Base-by-base conservation (phyloP, 2,329 filamentous ascomycete genomes). In the Chrysosporium queenslandicum region DNA sequence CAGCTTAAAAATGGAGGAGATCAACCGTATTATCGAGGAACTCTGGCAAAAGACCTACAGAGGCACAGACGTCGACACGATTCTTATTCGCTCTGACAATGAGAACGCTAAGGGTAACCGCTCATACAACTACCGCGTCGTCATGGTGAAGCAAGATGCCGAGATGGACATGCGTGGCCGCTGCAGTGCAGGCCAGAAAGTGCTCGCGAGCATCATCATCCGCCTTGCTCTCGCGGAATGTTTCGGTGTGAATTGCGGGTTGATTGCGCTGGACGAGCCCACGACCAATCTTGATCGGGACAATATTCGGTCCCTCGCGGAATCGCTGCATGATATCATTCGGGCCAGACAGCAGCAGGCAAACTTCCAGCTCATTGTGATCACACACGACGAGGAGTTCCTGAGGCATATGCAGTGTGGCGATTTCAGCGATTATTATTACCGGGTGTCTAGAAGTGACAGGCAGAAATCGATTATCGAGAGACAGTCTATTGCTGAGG, bases 111-210 rank as follows among this genome's bases (percentile, higher is more conserved):
- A 81, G 53, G 83, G 81, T 49, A 89, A 87, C 63, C 83, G 87
- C 62, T 86, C 77, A 56, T 97, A 97, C 77, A 97, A 98, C 71
- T 98, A 98, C 74, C 87, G 92, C 43, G 85, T 98, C 4, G 90
- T 87, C 69, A 98, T 98, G 92, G 82, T 95, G 60, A 98, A 98
- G 73, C 85, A 91, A 66, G 89, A 94, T 63, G 87, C 86, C 0
- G 92, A 98, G 69, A 95, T 98, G 89, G 92, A 98, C 72, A 98
- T 98, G 92, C 87, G 92, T 57, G 94, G 92, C 1, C 87, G 92
- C 52, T 98, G 92, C 76, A 94, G 87, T 59, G 92, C 92, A 1
- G 92, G 92, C 2, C 92, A 98, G 68, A 96, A 94, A 70, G 91
- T 98, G 25, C 80, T 98, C 25, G 92, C 92, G 3, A 89, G 85